These are phyloP conservation scores for Salvia sclarea DNA, from an alignment of 305 asterid species.

Conservation along the genomic window DNA sequence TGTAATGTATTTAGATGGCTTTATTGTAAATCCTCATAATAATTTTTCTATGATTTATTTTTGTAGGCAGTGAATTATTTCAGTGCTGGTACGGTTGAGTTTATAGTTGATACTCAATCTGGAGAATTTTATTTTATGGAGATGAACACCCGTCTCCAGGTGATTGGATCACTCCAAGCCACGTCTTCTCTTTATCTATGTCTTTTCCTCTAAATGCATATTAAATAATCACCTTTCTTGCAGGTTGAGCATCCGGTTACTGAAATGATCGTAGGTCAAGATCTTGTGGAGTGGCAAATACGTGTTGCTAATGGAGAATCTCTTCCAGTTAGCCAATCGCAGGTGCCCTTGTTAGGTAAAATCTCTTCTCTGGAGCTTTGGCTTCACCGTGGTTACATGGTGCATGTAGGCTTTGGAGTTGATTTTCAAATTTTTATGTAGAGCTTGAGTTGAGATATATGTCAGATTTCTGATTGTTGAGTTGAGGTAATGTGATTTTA, in stretches of 20 bases:
- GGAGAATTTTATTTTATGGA: slow-evolving; percentile 96
- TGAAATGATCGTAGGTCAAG: slow-evolving; percentile 98
- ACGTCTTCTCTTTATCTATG: slow-evolving; percentile 25
- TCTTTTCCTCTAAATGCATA: slow-evolving; percentile 27
- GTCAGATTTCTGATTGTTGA: slow-evolving; percentile 24
- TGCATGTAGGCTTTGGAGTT: slow-evolving; percentile 17
- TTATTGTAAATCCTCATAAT: slow-evolving; percentile 16
- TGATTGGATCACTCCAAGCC: slow-evolving; percentile 37
- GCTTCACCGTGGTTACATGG: slow-evolving; percentile 17
- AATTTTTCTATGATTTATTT: slow-evolving; percentile 31
- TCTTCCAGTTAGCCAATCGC: slow-evolving; percentile 78
- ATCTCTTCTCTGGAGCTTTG: slow-evolving; percentile 11
- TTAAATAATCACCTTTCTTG: slow-evolving; percentile 26
- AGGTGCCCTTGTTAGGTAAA: slow-evolving; percentile 88
- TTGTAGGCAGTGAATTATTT: slow-evolving; percentile 87
- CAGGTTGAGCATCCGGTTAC: slow-evolving; percentile 99
- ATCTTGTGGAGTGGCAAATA: slow-evolving; percentile 99
- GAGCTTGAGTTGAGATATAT: slow-evolving; percentile 12
- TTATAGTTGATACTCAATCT: slow-evolving; percentile 82
- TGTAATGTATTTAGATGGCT: slow-evolving; percentile 14
- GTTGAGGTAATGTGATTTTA: background rate
- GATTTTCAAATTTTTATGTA: slow-evolving; percentile 12
- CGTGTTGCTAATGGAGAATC: slow-evolving; percentile 94
- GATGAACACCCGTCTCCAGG: slow-evolving; percentile 99
- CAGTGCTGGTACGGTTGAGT: slow-evolving; percentile 97